A percentile compares a stretch with the other conserved stretches of the same genome.
phyloP scores from a whole-genome alignment of 2,329 filamentous ascomycete species.

The Aspergillus uvarum region DNA sequence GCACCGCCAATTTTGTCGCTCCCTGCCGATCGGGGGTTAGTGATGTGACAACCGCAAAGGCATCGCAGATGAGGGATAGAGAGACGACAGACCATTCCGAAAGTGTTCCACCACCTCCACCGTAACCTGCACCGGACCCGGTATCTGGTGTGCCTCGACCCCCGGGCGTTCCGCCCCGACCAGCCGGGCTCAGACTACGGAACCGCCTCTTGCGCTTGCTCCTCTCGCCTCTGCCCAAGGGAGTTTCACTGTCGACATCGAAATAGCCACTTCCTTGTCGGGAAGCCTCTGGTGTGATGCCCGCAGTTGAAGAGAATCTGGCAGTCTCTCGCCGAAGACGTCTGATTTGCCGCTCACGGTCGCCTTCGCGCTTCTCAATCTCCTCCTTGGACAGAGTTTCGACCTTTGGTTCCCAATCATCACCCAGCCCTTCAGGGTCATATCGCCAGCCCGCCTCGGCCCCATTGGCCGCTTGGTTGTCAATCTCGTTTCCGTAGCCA shows the following conservation, averaged over 20 bases:
- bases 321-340: constrained; percentile 87
- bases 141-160: constrained; percentile 76
- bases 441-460: constrained; percentile 95
- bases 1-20: constrained; percentile 83
- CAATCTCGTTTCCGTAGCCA: constrained; percentile 68
- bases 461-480: constrained; percentile 79
- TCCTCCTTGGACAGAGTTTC: constrained; percentile 87
- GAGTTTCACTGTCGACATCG: constrained; percentile 65
- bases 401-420: constrained; percentile 81
- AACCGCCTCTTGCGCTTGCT: constrained; percentile 95
- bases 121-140: constrained; percentile 64
- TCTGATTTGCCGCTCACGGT: constrained; percentile 86
- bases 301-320: constrained; percentile 81
- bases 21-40: constrained; percentile 46
- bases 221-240: constrained; percentile 86
- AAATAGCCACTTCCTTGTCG: constrained; percentile 59
- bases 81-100: constrained; percentile 55
- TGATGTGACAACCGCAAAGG: background rate
- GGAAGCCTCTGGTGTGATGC: constrained; percentile 75
- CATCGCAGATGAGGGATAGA: background rate
- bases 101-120: constrained; percentile 62
- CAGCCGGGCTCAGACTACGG: constrained; percentile 79
- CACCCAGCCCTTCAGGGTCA: constrained; percentile 83
- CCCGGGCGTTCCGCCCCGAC: constrained; percentile 65
- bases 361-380: constrained; percentile 94